Evolutionary conservation across 2,329 filamentous ascomycete genomes (phyloP).

Genomic region (Zasmidium citrigriseum): DNA sequence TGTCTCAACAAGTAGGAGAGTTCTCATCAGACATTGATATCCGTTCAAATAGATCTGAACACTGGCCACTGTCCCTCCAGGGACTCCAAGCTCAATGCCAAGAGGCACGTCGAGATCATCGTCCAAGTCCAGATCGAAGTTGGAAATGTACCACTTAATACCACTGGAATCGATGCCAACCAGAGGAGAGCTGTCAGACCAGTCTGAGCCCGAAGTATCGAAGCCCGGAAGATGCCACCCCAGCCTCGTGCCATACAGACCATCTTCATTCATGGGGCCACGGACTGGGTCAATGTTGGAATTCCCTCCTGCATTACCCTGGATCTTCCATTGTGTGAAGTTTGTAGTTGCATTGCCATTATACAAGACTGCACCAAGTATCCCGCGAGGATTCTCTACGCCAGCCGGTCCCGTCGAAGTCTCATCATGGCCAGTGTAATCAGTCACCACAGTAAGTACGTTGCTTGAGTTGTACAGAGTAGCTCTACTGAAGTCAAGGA

Average conservation of each 20-base stretch:
- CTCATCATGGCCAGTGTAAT: conserved; percentile 63
- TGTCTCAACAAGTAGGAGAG: conserved; percentile 23
- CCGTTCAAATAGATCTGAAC: conserved; percentile 65
- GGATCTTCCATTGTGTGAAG: conserved; percentile 60
- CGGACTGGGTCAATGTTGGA: conserved; percentile 57
- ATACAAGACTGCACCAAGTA: conserved; percentile 53
- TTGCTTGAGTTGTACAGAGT: conserved; percentile 44
- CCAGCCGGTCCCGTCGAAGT: conserved; percentile 53
- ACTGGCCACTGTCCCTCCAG: conserved; percentile 48
- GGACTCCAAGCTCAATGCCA: conserved; percentile 52
- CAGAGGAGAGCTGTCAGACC: conserved; percentile 43
- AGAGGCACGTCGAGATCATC: conserved; percentile 57
- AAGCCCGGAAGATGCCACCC: conserved; percentile 62
- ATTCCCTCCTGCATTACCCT: conserved; percentile 58
- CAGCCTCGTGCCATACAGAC: conserved; percentile 58
- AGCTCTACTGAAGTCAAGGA: conserved; percentile 55
- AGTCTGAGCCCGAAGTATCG: conserved; percentile 42
- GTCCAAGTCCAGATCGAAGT: conserved; percentile 54
- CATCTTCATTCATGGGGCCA: conserved; percentile 60
- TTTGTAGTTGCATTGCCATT: conserved; percentile 40
- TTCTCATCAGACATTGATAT: conserved; percentile 58
- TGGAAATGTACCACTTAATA: conserved; percentile 58
- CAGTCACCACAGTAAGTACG: conserved; percentile 57
- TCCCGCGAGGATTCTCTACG: conserved; percentile 53
- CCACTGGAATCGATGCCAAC: conserved; percentile 48